Evolutionary conservation across 106 monocot species (phyloP).

Genomic region (Acanthochlamys bracteata): DNA sequence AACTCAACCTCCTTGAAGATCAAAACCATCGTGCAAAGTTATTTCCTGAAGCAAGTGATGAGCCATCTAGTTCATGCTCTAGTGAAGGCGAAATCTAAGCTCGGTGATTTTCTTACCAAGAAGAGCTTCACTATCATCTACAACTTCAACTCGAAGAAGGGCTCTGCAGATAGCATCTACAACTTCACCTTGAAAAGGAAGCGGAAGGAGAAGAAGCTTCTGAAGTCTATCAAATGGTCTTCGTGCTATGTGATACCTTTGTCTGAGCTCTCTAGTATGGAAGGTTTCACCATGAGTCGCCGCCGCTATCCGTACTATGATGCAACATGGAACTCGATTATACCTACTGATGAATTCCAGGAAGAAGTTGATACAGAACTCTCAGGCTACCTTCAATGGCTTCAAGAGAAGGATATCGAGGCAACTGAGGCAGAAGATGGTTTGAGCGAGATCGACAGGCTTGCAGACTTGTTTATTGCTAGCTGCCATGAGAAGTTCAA

Average conservation of each 20-base stretch:
- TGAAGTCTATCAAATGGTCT: constrained; percentile 21
- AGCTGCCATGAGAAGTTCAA: constrained; percentile 86
- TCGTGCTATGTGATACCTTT: constrained; percentile 41
- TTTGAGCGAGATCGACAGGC: constrained; percentile 49
- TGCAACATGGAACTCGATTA: constrained; percentile 53
- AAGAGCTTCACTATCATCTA: neutral
- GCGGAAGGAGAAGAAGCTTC: constrained; percentile 18
- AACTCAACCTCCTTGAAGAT: constrained; percentile 36
- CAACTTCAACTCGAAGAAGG: no score
- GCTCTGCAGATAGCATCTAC: neutral
- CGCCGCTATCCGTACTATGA: constrained; percentile 25
- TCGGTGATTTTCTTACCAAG: constrained; percentile 25
- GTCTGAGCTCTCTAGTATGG: constrained; percentile 13
- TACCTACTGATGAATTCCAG: constrained; percentile 4
- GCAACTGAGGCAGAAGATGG: neutral
- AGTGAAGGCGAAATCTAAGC: constrained; percentile 21
- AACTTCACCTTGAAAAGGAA: constrained; percentile 10
- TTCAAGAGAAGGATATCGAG: constrained; percentile 34
- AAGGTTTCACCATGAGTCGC: constrained; percentile 9
- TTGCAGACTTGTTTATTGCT: constrained; percentile 75
- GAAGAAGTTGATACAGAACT: constrained; percentile 12
- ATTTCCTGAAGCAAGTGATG: constrained; percentile 20
- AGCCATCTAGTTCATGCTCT: constrained; percentile 31
- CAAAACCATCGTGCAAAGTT: constrained; percentile 36
- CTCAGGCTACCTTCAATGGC: constrained; percentile 56